Percentiles rank a stretch among this genome's conserved stretches.
Evolutionary conservation across 257 asterid species (phyloP).

Genomic region (Plantago ovata): DNA sequence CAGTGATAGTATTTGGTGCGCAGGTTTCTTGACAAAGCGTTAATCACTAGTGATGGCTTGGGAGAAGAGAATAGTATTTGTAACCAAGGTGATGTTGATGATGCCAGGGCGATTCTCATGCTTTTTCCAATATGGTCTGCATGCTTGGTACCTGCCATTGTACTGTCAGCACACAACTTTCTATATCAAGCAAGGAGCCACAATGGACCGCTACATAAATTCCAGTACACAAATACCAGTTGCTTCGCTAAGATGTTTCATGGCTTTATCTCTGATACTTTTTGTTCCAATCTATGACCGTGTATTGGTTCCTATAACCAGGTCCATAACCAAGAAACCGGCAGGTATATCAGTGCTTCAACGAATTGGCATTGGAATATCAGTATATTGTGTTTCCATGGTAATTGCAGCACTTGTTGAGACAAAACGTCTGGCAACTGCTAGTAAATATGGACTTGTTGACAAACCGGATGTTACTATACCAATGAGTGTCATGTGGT

Average conservation of each 20-base stretch:
- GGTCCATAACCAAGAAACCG: conserved; percentile 27
- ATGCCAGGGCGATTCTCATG: conserved; percentile 30
- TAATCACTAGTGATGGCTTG: conserved; percentile 16
- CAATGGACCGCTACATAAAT: conserved; percentile 29
- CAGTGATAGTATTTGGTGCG: no score
- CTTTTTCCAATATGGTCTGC: conserved; percentile 32
- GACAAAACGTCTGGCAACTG: conserved; percentile 33
- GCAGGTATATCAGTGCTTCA: no score
- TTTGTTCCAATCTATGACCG: conserved; percentile 38
- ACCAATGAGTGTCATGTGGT: conserved; percentile 63
- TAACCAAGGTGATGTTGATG: conserved; percentile 22
- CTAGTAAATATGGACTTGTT: conserved; percentile 24
- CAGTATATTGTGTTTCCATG: conserved; percentile 28
- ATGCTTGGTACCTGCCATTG: conserved; percentile 27
- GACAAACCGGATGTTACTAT: conserved; percentile 28
- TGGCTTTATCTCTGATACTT: conserved; percentile 21
- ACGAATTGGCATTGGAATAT: conserved; percentile 35
- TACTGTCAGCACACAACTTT: conserved; percentile 29
- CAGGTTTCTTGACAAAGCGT: conserved; percentile 28
- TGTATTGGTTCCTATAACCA: conserved; percentile 30
- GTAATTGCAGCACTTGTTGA: conserved; percentile 37
- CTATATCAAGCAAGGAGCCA: conserved; percentile 35
- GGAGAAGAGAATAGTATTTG: not conserved
- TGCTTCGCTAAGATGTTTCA: conserved; percentile 31
- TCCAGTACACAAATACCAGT: conserved; percentile 25